Evolutionary conservation across 2,329 filamentous ascomycete genomes (phyloP).

Genomic region (Rutstroemia sydowiana): DNA sequence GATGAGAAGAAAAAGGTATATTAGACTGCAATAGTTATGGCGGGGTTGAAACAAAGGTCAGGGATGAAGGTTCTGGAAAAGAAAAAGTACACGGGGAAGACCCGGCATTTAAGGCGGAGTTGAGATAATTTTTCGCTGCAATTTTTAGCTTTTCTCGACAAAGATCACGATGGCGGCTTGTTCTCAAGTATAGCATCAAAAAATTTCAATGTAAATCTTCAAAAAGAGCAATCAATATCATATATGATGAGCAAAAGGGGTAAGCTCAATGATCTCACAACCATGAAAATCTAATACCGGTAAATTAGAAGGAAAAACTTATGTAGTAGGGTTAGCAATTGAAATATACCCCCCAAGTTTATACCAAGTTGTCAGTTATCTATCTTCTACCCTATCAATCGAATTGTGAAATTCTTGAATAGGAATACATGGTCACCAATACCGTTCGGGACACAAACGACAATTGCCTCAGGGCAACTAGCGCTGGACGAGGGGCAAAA

Average conservation of each 20-base stretch:
- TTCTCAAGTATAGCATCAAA: slow-evolving; percentile 8
- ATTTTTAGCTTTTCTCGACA: not conserved
- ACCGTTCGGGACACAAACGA: no score
- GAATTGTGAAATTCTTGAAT: no score
- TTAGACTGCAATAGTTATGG: slow-evolving; percentile 37
- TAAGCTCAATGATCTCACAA: no score
- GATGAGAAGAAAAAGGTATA: slow-evolving; percentile 99
- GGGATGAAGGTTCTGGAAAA: slow-evolving; percentile 17
- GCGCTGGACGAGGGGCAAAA: slow-evolving; percentile 2
- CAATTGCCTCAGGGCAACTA: no score
- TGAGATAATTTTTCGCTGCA: slow-evolving; percentile 5
- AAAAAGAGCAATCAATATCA: not conserved
- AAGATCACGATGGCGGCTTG: not conserved
- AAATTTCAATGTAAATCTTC: slow-evolving; percentile 13
- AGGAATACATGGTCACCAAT: no score
- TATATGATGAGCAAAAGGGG: not conserved
- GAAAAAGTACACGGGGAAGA: slow-evolving; percentile 11
- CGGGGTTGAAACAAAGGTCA: slow-evolving; percentile 11
- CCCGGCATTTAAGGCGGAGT: slow-evolving; percentile 10
- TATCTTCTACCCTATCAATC: no score
- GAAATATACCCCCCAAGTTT: no score
- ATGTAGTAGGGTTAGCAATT: no score
- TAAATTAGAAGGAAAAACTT: no score
- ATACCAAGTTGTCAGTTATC: no score
- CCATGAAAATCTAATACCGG: no score